Evolutionary conservation across 164 flowering plant genomes (phyloP).

Genomic region (Cinnamomum micranthum): DNA sequence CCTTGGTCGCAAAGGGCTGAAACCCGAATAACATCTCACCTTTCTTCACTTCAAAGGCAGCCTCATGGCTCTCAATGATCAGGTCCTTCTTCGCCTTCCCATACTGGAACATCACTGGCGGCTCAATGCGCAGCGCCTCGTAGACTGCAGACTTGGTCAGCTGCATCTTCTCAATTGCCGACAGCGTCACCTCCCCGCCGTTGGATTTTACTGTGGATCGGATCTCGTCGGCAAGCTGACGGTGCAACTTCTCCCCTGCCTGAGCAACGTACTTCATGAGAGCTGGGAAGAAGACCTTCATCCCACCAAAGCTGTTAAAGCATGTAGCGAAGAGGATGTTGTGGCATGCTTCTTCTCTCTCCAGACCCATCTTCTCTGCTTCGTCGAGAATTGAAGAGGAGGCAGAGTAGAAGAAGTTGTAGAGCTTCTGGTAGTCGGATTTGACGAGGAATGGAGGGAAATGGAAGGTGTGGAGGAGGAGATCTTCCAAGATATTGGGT

Average conservation of each 20-base stretch:
- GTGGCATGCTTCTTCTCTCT: slow-evolving; percentile 47
- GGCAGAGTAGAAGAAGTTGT: slow-evolving; percentile 20
- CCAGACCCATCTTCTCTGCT: slow-evolving; percentile 38
- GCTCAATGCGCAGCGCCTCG: slow-evolving; percentile 39
- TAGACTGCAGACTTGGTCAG: slow-evolving; percentile 20
- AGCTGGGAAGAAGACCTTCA: slow-evolving; percentile 32
- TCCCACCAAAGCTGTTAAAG: slow-evolving; percentile 46
- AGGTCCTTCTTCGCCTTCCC: slow-evolving; percentile 49
- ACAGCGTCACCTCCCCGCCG: slow-evolving; percentile 30
- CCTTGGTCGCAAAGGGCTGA: slow-evolving; percentile 54
- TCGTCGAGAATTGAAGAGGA: slow-evolving; percentile 25
- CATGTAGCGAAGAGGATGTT: slow-evolving; percentile 38
- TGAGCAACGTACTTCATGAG: slow-evolving; percentile 37
- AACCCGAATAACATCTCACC: slow-evolving; percentile 59
- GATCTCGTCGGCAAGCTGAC: slow-evolving; percentile 35
- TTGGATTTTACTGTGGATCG: slow-evolving; percentile 26
- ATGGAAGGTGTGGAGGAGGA: slow-evolving; percentile 33
- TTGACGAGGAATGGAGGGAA: slow-evolving; percentile 31
- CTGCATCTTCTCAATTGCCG: slow-evolving; percentile 43
- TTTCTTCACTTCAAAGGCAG: slow-evolving; percentile 42
- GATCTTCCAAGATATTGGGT: slow-evolving; percentile 30
- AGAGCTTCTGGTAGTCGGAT: slow-evolving; percentile 30
- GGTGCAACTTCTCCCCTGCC: slow-evolving; percentile 39
- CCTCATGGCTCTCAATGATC: slow-evolving; percentile 43
- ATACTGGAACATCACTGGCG: slow-evolving; percentile 54